phyloP scores from a whole-genome alignment of 352 stramenopile genomes.

The Peronospora destructor region DNA sequence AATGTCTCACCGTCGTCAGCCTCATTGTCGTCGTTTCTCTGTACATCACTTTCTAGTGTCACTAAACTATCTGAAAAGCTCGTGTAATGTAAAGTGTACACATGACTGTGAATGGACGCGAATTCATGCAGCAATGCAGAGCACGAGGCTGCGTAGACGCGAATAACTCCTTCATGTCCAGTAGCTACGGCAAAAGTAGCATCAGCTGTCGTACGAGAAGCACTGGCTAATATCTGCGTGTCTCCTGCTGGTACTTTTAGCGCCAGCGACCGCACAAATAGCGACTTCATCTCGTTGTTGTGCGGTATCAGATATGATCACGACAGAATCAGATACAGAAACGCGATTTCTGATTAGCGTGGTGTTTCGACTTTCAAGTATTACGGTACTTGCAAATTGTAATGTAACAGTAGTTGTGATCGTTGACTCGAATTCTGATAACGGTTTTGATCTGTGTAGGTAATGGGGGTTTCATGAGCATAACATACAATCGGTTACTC shows the following conservation, averaged over 20 bases:
- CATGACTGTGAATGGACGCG: slow-evolving; percentile 55
- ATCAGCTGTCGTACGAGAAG: slow-evolving; percentile 54
- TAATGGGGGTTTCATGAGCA: slow-evolving; percentile 13
- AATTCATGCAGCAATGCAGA: slow-evolving; percentile 78
- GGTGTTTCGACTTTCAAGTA: too few relatives aligned
- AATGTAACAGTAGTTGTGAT: background rate
- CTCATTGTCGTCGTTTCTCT: slow-evolving; percentile 8
- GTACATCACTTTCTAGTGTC: slow-evolving; percentile 64
- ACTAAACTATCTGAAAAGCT: slow-evolving; percentile 83
- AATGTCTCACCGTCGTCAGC: slow-evolving; percentile 65
- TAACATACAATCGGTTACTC: background rate
- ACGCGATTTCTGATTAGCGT: too few relatives aligned
- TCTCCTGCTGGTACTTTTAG: slow-evolving; percentile 29
- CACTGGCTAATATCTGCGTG: slow-evolving; percentile 46
- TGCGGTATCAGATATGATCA: background rate
- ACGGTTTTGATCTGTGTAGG: slow-evolving; percentile 8
- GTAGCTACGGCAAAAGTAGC: slow-evolving; percentile 73
- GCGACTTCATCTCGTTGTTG: slow-evolving; percentile 37
- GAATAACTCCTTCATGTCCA: slow-evolving; percentile 54
- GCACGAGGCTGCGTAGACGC: slow-evolving; percentile 74
- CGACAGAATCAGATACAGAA: background rate
- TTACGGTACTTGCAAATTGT: too few relatives aligned
- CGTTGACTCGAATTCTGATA: slow-evolving; percentile 5
- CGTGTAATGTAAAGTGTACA: slow-evolving; percentile 75
- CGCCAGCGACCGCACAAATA: slow-evolving; percentile 64